These are phyloP conservation scores for Ciborinia camelliae DNA, from an alignment of 2,329 filamentous ascomycete genomes.

Conservation along the genomic window DNA sequence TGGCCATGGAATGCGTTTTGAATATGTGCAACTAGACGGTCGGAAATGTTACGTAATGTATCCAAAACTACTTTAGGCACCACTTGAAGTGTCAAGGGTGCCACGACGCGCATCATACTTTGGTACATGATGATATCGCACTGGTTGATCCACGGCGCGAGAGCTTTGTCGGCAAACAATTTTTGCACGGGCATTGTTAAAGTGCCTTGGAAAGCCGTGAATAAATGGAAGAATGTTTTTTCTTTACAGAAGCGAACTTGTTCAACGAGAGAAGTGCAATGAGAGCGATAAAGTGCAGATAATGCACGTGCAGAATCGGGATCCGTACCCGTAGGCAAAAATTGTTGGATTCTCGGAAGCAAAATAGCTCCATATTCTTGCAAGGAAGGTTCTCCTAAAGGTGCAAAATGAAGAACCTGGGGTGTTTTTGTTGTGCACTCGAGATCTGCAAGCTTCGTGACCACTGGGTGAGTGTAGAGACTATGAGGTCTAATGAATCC, in stretches of 20 bases:
- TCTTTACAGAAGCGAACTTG: slow-evolving; percentile 95
- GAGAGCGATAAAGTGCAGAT: slow-evolving; percentile 83
- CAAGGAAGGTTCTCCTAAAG: slow-evolving; percentile 52
- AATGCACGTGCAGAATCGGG: slow-evolving; percentile 82
- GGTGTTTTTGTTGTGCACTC: slow-evolving; percentile 56
- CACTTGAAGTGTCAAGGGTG: slow-evolving; percentile 84
- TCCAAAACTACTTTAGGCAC: slow-evolving; percentile 84
- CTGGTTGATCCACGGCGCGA: slow-evolving; percentile 91
- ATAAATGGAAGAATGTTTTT: slow-evolving; percentile 93
- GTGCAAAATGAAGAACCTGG: slow-evolving; percentile 58
- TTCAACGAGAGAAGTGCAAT: slow-evolving; percentile 93
- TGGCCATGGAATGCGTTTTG: slow-evolving; percentile 80
- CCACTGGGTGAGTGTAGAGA: slow-evolving; percentile 58
- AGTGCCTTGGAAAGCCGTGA: slow-evolving; percentile 92
- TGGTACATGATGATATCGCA: slow-evolving; percentile 96
- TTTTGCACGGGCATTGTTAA: slow-evolving; percentile 96
- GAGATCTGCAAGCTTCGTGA: slow-evolving; percentile 56
- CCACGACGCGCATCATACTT: slow-evolving; percentile 90
- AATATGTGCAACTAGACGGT: slow-evolving; percentile 76
- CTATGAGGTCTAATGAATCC: slow-evolving; percentile 45
- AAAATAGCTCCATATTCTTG: slow-evolving; percentile 67
- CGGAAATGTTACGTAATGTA: slow-evolving; percentile 82
- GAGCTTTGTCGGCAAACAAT: slow-evolving; percentile 73
- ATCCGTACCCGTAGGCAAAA: slow-evolving; percentile 78
- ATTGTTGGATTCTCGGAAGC: slow-evolving; percentile 82